Evolutionary conservation across 306 rosid genomes (phyloP).

Genomic region (Prunus kanzakura): DNA sequence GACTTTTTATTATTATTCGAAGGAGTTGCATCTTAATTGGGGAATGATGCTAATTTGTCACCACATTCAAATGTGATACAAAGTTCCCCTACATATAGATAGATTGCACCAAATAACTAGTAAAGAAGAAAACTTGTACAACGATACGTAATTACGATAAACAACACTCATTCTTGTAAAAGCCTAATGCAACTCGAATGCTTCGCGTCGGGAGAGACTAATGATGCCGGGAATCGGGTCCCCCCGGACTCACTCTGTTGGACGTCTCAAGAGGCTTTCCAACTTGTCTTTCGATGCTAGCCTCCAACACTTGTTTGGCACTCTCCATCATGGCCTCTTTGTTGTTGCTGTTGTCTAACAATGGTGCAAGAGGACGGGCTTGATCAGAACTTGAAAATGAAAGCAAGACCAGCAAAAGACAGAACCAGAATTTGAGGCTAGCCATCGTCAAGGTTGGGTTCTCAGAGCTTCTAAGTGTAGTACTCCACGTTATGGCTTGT

Average conservation of each 20-base stretch:
- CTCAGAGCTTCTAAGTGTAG: not conserved
- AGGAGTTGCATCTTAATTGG: too few species aligned
- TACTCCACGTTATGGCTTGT: not conserved
- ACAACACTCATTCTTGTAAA: not conserved
- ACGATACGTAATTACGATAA: too few species aligned
- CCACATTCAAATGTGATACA: not conserved
- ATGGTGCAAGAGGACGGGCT: constrained; percentile 3
- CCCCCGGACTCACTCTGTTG: constrained; percentile 35
- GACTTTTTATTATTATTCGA: too few species aligned
- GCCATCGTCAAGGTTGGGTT: not conserved
- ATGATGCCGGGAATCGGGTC: constrained; percentile 44
- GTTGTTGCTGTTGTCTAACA: not conserved
- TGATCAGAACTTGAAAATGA: constrained; percentile 19
- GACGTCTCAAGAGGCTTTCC: constrained; percentile 1
- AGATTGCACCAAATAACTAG: not conserved
- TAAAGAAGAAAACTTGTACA: too few species aligned
- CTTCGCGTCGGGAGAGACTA: not conserved
- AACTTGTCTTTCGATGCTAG: constrained; percentile 19
- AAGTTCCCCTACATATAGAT: not conserved
- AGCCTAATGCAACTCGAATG: not conserved
- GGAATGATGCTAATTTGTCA: too few species aligned
- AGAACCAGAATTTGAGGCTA: constrained; percentile 6
- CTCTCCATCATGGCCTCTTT: constrained; percentile 1
- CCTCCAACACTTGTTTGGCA: constrained; percentile 23
- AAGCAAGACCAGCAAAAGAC: not conserved